phyloP scores from a whole-genome alignment of 345 rosid species.

The Erodium maritimum region DNA sequence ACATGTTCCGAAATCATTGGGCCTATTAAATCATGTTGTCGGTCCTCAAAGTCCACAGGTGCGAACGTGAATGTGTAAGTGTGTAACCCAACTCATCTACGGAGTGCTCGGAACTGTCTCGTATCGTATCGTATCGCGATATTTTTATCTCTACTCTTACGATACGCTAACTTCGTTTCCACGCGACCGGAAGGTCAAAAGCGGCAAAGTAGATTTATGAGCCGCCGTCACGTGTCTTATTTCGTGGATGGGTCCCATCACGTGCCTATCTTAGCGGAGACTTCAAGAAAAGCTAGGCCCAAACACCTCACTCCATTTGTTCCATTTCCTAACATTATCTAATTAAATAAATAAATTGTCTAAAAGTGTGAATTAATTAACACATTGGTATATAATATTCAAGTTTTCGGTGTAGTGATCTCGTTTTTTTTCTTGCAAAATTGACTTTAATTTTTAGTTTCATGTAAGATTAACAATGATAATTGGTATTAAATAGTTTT shows the following conservation, averaged over 20 bases:
- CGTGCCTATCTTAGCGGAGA: slow-evolving; percentile 18
- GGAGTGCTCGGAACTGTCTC: slow-evolving; percentile 21
- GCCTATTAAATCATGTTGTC: no score
- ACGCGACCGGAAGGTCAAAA: neutral
- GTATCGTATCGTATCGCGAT: slow-evolving; percentile 3
- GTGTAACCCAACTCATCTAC: slow-evolving; percentile 8
- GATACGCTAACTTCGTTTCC: neutral
- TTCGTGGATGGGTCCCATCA: slow-evolving; percentile 11
- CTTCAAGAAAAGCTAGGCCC: slow-evolving; percentile 10
- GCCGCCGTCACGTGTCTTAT: slow-evolving; percentile 38
- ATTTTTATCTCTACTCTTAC: neutral
- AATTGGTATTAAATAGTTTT: no score
- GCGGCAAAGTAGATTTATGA: neutral
- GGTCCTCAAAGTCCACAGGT: no score
- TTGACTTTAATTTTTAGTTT: no score
- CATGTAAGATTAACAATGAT: no score
- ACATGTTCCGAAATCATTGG: no score
- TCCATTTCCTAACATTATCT: neutral
- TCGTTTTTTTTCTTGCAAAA: no score
- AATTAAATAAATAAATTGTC: neutral
- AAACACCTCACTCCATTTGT: neutral
- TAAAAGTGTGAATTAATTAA: no score
- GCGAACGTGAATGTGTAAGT: neutral
- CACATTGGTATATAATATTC: no score
- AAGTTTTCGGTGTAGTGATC: no score